Percentiles rank a stretch among this genome's conserved stretches.
phyloP scores from a whole-genome alignment of 768 basidiomycete species.

The Xerocomus spinulosus region DNA sequence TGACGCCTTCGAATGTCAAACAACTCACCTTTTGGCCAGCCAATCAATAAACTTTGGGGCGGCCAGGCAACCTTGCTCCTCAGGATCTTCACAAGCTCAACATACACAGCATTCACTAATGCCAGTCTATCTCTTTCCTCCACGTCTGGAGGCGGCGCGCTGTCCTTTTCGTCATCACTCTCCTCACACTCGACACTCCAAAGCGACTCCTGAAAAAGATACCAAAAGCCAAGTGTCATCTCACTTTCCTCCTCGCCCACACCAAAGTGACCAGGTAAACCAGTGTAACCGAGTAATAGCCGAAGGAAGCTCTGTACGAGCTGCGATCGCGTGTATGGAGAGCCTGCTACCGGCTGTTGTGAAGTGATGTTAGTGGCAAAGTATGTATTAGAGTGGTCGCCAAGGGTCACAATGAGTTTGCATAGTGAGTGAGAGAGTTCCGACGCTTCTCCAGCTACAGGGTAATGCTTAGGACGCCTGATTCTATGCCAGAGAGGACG shows the following conservation, averaged over 20 bases:
- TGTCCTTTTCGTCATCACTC: conserved; percentile 28
- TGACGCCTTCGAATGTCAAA: not conserved
- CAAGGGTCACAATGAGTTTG: conserved; percentile 75
- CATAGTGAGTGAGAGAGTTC: conserved; percentile 68
- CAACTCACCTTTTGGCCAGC: conserved; percentile 67
- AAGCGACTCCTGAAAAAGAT: conserved; percentile 81
- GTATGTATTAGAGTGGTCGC: conserved; percentile 82
- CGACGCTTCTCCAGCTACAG: conserved; percentile 33
- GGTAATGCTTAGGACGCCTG: not conserved
- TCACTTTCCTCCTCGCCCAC: conserved; percentile 87
- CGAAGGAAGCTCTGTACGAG: conserved; percentile 69
- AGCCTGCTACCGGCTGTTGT: conserved; percentile 32
- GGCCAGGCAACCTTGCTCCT: conserved; percentile 78
- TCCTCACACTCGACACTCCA: conserved; percentile 62
- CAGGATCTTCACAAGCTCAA: conserved; percentile 67
- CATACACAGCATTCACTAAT: conserved; percentile 72
- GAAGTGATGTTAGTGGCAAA: conserved; percentile 66
- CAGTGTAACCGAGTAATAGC: conserved; percentile 68
- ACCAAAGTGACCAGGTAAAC: conserved; percentile 70
- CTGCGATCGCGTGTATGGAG: conserved; percentile 39
- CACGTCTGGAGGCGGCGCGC: conserved; percentile 14
- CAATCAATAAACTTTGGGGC: conserved; percentile 33
- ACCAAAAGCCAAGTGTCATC: conserved; percentile 86
- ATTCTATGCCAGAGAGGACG: not conserved
- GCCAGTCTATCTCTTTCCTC: conserved; percentile 39